Base-by-base conservation (phyloP, 2,329 filamentous ascomycete species). In the Alternaria longipes region DNA sequence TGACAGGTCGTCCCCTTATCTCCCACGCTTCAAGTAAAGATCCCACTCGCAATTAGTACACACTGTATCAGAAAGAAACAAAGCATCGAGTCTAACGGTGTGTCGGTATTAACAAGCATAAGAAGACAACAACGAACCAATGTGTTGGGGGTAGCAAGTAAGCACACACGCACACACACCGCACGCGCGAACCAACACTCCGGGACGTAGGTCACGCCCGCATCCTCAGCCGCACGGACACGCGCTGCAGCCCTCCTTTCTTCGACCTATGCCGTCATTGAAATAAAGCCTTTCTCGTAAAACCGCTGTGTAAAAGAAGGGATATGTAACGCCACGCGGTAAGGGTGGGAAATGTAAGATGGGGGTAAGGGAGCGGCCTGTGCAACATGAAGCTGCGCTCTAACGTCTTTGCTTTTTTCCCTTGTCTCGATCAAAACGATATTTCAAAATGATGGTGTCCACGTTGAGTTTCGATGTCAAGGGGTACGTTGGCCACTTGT, bases 311-410 rank as follows among this genome's bases (percentile, higher is more conserved):
- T 64, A 62, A 62, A 36, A 52, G 54, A 61, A 64, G 62, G 59
- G 62, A 62, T 54, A 62, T 55, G 38, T 51, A 38, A 51, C 32
- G 55, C 56, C 49, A 22, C 22, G 46, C 46, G 54, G 62, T 62
- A 59, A 59, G 55, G 55, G 55, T 62, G 62, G 56, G 59, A 54
- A 40, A 60, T 58, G 46, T 26, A 42, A n/a, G 22, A 51, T 63
- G 38, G 52, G 59, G 59, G 51, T 47, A 34, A 30, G 54, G 20
- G 12, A 38, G 42, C 34, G 55, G 47, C 56, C 56, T 59, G 62
- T 65, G 62, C 56, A 59, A 62, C 55, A 32, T 53, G 42, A 56
- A 59, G 53, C 54, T 66, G 60, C 58, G 55, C 61, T 62, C 55
- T 53, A 58, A 41, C 6, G 63, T 38, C 41, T 57, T 63, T 64